These are phyloP conservation scores for Lichtheimia ornata DNA, from an alignment of 371 early-diverging fungal species.

Conservation along the genomic window DNA sequence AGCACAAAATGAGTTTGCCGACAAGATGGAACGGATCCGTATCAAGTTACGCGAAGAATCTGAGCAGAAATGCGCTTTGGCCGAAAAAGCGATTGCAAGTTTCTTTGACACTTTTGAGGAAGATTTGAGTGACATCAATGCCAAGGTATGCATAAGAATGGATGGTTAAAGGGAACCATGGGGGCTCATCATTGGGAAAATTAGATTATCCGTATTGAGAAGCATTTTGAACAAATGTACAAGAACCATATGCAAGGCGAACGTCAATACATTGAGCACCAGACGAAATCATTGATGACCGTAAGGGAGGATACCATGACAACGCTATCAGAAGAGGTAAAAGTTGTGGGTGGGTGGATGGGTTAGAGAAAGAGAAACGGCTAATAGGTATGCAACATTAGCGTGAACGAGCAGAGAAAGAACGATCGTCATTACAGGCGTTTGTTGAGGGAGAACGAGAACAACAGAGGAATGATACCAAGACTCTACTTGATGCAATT, in stretches of 20 bases:
- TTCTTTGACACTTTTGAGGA: constrained; percentile 14
- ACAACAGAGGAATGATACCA: constrained; percentile 5
- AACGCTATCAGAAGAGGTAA: constrained; percentile 9
- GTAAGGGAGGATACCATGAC: constrained; percentile 7
- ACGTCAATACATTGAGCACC: constrained; percentile 8
- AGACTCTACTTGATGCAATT: constrained; percentile 7
- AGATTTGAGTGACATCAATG: constrained; percentile 6
- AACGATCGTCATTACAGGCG: background rate
- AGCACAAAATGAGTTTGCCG: constrained; percentile 10
- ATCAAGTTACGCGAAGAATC: constrained; percentile 12
- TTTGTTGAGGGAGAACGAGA: constrained; percentile 1
- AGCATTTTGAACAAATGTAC: constrained; percentile 14
- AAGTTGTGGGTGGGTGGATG: background rate
- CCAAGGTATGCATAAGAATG: background rate
- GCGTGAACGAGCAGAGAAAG: constrained; percentile 5
- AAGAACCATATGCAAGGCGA: constrained; percentile 15
- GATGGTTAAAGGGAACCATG: background rate
- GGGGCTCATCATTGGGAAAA: constrained; percentile 1
- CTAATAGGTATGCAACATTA: background rate
- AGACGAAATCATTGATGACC: background rate
- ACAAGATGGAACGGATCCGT: constrained; percentile 12
- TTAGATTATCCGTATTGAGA: constrained; percentile 6
- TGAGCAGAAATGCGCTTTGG: constrained; percentile 6
- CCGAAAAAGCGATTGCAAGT: constrained; percentile 10
- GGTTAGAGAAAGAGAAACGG: background rate